Conservation (phyloP, 805 yeast genomes). For the Lipomyces mesembrius region DNA sequence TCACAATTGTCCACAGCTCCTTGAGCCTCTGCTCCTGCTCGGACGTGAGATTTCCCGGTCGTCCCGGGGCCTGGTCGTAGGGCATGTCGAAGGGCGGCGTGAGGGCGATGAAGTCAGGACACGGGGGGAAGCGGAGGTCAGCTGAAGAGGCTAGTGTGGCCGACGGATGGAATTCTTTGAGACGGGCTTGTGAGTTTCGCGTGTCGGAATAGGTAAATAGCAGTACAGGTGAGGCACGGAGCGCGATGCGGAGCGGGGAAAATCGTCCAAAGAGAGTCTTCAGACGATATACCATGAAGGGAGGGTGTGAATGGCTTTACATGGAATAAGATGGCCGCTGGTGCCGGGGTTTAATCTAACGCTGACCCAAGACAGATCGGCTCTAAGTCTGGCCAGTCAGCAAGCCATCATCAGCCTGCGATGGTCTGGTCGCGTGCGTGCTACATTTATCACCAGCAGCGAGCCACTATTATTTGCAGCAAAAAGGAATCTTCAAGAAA, state of each 20-base stretch:
- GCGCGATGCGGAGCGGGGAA: background rate
- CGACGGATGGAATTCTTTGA: conserved; percentile 20
- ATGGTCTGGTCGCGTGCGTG: background rate
- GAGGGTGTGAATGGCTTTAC: background rate
- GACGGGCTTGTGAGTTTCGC: conserved; percentile 2
- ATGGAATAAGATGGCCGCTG: background rate
- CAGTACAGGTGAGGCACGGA: conserved; percentile 15
- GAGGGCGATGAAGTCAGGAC: conserved; percentile 27
- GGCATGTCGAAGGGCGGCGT: conserved; percentile 36
- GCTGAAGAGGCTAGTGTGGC: conserved; percentile 14
- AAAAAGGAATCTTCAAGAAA: background rate
- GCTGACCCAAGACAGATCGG: background rate
- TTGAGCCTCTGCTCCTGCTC: conserved; percentile 48
- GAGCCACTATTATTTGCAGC: background rate
- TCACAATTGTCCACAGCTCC: conserved; percentile 46
- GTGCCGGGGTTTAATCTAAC: background rate
- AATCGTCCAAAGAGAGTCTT: background rate
- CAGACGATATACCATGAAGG: conserved; percentile 12
- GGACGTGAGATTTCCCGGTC: conserved; percentile 47
- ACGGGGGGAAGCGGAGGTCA: conserved; percentile 23
- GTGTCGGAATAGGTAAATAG: conserved; percentile 4
- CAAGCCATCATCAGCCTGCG: background rate
- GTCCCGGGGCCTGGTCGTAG: conserved; percentile 42
- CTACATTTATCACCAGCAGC: background rate
- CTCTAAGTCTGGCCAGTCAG: background rate